Conservation (phyloP, 257 asterid species). For the Jasminum sambac region DNA sequence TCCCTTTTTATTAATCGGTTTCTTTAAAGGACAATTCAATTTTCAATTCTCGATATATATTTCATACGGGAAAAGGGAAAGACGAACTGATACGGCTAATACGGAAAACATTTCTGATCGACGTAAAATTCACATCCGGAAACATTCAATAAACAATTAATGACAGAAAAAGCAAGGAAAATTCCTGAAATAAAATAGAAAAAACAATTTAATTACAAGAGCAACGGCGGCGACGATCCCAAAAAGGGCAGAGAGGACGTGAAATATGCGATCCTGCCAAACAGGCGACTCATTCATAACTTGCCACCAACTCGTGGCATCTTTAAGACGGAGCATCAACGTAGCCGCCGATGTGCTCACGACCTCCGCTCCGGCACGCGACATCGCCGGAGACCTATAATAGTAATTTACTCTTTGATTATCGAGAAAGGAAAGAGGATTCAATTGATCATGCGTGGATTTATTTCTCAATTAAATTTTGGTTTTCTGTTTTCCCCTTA, state of each 20-base stretch:
- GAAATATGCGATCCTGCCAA: slow-evolving; percentile 90
- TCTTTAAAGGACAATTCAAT: background rate
- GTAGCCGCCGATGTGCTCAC: slow-evolving; percentile 42
- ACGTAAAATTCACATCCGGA: background rate
- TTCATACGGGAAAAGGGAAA: background rate
- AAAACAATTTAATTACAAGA: slow-evolving; percentile 43
- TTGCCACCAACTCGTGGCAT: slow-evolving; percentile 83
- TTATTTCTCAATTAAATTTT: background rate
- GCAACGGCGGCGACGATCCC: slow-evolving; percentile 81
- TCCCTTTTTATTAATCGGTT: background rate
- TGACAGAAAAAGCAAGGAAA: background rate
- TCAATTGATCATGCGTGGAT: background rate
- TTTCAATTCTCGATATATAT: background rate
- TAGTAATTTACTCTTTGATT: slow-evolving; percentile 7
- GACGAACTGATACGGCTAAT: background rate
- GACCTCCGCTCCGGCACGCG: slow-evolving; percentile 40
- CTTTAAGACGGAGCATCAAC: slow-evolving; percentile 64
- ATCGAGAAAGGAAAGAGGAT: slow-evolving; percentile 11
- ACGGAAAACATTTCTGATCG: background rate
- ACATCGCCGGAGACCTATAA: slow-evolving; percentile 44
- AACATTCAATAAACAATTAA: background rate
- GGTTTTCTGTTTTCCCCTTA: background rate
- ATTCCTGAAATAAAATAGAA: background rate
- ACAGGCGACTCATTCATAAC: slow-evolving; percentile 51
- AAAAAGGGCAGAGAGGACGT: slow-evolving; percentile 61